Evolutionary conservation across 352 stramenopile species (phyloP).

Genomic region (Phytophthora syringae): DNA sequence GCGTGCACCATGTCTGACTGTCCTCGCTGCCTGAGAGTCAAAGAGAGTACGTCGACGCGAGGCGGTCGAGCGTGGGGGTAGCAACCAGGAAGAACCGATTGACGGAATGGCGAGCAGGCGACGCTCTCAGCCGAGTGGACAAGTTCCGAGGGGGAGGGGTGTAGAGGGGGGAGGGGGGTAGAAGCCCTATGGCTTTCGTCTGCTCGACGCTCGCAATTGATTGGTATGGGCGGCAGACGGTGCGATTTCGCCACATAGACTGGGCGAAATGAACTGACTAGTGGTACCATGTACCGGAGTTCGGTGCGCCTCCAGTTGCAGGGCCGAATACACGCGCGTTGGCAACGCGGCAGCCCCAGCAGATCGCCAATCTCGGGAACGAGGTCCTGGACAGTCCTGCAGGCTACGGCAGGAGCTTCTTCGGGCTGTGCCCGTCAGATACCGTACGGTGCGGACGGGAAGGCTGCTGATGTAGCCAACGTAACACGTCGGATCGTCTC

Average conservation of each 20-base stretch:
- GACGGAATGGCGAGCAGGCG: conserved; percentile 34
- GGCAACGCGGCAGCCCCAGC: conserved; percentile 8
- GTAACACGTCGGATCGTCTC: background rate
- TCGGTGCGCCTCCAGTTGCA: conserved; percentile 5
- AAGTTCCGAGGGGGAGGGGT: conserved; percentile 11
- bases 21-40: conserved; percentile 15
- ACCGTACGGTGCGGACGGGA: too few relatives aligned
- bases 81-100: conserved; percentile 34
- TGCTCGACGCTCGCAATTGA: conserved; percentile 13
- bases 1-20: conserved; percentile 29
- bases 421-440: conserved; percentile 15
- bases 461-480: conserved; percentile 15
- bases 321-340: background rate
- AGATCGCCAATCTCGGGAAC: conserved; percentile 26
- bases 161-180: conserved; percentile 13
- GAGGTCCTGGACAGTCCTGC: conserved; percentile 13
- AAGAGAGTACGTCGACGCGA: conserved; percentile 30
- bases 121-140: conserved; percentile 15
- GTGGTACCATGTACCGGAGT: conserved; percentile 11
- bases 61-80: conserved; percentile 28
- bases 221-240: conserved; percentile 6
- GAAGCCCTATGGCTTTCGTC: conserved; percentile 10
- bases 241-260: background rate
- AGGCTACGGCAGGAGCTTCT: conserved; percentile 15
- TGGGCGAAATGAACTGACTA: conserved; percentile 19